phyloP scores from a whole-genome alignment of 257 asterid species.

The Lantana camara region DNA sequence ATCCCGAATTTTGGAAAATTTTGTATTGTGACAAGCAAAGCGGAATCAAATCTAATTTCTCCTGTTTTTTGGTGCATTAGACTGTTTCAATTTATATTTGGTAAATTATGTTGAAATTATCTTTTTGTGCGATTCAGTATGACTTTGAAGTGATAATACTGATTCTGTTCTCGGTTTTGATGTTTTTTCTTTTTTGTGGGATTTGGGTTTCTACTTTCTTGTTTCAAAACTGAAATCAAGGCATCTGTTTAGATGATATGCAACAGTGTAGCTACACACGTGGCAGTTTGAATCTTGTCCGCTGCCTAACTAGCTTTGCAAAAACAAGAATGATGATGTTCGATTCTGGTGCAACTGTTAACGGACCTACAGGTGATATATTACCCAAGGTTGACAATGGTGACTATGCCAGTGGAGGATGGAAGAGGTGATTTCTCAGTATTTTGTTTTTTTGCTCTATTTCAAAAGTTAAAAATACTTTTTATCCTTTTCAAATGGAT shows the following conservation, averaged over 20 bases:
- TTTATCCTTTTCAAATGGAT: neutral
- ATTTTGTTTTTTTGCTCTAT: neutral
- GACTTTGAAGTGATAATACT: no score
- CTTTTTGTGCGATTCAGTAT: no score
- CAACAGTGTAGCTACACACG: constrained; percentile 34
- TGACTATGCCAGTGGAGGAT: constrained; percentile 62
- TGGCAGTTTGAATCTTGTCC: constrained; percentile 38
- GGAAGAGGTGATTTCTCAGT: constrained; percentile 62
- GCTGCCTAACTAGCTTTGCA: constrained; percentile 29
- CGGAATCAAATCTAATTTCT: neutral
- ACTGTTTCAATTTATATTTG: neutral
- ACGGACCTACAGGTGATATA: constrained; percentile 37
- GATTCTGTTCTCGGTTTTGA: neutral
- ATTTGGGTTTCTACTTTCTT: neutral
- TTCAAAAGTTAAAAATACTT: neutral
- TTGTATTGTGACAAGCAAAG: neutral
- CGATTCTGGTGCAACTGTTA: constrained; percentile 55
- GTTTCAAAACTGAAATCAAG: constrained; percentile 4
- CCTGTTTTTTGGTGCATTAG: neutral
- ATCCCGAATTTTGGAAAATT: no score
- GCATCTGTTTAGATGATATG: constrained; percentile 54
- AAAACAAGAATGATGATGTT: constrained; percentile 56
- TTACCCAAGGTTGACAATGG: constrained; percentile 48
- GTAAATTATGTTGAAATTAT: neutral
- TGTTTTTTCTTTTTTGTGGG: neutral